Base-by-base conservation (phyloP, 805 yeast genomes). In the Nakazawaea holstii region DNA sequence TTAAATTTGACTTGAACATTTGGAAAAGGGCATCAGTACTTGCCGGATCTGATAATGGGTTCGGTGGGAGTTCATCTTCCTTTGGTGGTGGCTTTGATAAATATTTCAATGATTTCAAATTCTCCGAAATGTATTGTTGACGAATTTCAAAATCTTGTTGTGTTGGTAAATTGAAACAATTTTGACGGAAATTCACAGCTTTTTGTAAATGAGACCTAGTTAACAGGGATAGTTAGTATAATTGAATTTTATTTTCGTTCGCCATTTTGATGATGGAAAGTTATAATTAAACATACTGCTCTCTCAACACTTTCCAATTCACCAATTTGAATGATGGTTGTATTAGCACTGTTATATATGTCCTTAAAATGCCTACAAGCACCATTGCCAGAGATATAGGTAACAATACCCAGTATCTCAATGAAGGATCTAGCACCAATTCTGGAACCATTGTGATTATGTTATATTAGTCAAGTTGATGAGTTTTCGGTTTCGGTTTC, bases 361-460 rank as follows among this genome's bases (percentile, higher is more conserved):
- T 82, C 48, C 96, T 74, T 27, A 89, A 64, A 15, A 92, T 64
- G 7, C 97, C 97, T 4, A 89, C 89, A 48, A 91, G 66, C 9
- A 94, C 83, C 96, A 94, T 90, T 17, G 90, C 95, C 17, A 85
- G 60, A 6, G 96, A 80, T 39, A 94, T 91, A 24, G 99, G 99
- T 32, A 89, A 63, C 14, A 94, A 70, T 29, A 90, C 98, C 97
- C 98, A 92, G 56, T 81, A 77, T 61, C 86, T 84, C 52, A 94
- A 71, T 46, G 79, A 76, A 4, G 96, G 95, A 59, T 92, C 98
- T 40, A 92, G 68, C 13, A 82, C 65, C 17, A 84, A 62, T 46
- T 81, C 84, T 2, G 82, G 78, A 29, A 68, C 69, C 38, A 33
- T 46, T 15, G n/a, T 6, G 20, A n/a, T 38, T 31, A n/a, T 38